Evolutionary conservation across 2,329 filamentous ascomycete species (phyloP).

Genomic region (Passalora sequoiae): DNA sequence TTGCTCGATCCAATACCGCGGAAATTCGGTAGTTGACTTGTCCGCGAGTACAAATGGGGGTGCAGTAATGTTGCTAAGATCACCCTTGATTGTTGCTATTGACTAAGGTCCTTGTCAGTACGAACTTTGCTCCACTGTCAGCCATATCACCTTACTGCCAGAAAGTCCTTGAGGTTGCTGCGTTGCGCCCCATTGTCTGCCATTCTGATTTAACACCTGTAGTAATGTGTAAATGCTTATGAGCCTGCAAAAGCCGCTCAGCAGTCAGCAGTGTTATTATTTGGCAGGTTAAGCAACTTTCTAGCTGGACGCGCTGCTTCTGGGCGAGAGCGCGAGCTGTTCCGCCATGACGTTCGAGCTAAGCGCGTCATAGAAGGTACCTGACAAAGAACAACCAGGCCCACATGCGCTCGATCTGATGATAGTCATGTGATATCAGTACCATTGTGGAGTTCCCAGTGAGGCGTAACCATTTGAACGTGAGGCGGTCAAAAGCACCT

Average conservation of each 20-base stretch:
- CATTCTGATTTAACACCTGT: no score
- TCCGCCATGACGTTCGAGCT: constrained; percentile 7
- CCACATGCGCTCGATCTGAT: neutral
- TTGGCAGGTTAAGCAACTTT: no score
- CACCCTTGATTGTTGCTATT: constrained; percentile 44
- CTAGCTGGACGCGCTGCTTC: neutral
- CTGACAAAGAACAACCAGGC: neutral
- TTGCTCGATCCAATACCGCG: constrained; percentile 45
- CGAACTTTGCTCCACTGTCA: neutral
- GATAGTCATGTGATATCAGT: neutral
- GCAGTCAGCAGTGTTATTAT: neutral
- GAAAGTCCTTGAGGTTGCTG: constrained; percentile 28
- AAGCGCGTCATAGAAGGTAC: constrained; percentile 5
- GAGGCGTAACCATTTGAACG: no score
- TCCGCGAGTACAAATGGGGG: constrained; percentile 44
- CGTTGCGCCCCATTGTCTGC: constrained; percentile 22
- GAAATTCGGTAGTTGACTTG: constrained; percentile 44
- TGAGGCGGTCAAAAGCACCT: no score
- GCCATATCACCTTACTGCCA: constrained; percentile 22
- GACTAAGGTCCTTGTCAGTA: constrained; percentile 25
- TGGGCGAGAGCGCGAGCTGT: constrained; percentile 6
- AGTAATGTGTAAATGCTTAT: no score
- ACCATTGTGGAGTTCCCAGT: no score
- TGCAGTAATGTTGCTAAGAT: constrained; percentile 44
- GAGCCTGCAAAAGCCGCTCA: no score